Conservation (phyloP, 176 grass and related monocot species). For the Cenchrus fungigraminus region DNA sequence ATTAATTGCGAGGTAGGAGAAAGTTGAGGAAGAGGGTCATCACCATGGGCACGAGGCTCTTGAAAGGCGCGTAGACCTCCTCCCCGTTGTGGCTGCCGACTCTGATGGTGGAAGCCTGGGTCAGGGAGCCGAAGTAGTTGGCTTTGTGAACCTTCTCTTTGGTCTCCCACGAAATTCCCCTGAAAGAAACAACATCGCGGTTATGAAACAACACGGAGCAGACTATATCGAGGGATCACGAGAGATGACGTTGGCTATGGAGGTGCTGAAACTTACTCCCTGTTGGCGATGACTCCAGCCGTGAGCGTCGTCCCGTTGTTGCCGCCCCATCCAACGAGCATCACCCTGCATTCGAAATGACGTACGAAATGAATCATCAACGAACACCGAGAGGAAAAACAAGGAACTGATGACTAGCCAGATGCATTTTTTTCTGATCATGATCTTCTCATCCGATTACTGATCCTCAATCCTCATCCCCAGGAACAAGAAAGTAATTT, state of each 20-base stretch:
- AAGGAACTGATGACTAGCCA: no score
- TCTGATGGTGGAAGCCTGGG: constrained; percentile 71
- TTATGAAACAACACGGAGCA: not conserved
- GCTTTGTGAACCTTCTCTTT: constrained; percentile 94
- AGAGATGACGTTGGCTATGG: not conserved
- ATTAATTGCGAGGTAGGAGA: not conserved
- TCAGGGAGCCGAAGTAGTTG: constrained; percentile 95
- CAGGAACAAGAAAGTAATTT: no score
- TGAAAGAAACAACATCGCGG: constrained; percentile 1
- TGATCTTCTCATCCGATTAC: not conserved
- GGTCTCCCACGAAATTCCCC: constrained; percentile 95
- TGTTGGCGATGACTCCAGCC: constrained; percentile 89
- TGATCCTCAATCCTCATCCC: no score
- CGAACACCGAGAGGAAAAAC: not conserved
- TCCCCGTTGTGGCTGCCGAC: constrained; percentile 68
- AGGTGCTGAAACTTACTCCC: constrained; percentile 56
- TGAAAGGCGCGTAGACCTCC: constrained; percentile 94
- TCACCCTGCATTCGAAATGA: constrained; percentile 52
- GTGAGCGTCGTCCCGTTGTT: constrained; percentile 93
- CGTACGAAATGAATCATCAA: not conserved
- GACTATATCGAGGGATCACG: not conserved
- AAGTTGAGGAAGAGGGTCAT: not conserved
- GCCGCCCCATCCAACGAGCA: constrained; percentile 96
- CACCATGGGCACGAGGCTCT: constrained; percentile 71
- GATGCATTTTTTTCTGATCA: no score